Evolutionary conservation across 768 basidiomycete genomes (phyloP), one percentile per base, ranked within the genome.

Genomic region (Lactarius quietus): DNA sequence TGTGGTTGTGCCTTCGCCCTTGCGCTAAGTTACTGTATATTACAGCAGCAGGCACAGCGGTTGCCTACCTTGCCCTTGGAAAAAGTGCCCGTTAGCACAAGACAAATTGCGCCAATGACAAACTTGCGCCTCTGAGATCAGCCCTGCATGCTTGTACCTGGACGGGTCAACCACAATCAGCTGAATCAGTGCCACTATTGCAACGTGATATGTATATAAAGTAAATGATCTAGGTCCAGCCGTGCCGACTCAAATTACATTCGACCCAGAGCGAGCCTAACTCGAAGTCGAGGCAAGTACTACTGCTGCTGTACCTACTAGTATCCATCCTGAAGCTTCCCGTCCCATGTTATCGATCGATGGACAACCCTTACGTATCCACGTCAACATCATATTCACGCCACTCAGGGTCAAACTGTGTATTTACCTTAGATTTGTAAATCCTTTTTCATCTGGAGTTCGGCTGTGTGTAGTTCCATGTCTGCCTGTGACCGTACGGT

Each of bases 351-450:
- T 4, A 29, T 57, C 18, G 55, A 39, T 45, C 31, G 26, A 4
- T 17, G 41, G 45, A 18, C 23, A 35, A 62, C 23, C 51, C 8
- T 23, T 31, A 52, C 45, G 28, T n/a, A 15, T 15, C 35, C 51
- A 2, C 1, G 17, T 61, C 17, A 61, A 35, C 15, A n/a, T 8
- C n/a, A 2, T 8, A 33, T 17, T 3, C 26, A 61, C 17, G 18
- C 28, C 23, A 61, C 3, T 29, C 33, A 8, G 38, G 18, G 20
- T 35, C n/a, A 39, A 48, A 57, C 60, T 17, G 20, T 4, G 33
- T 33, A n/a, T 36, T 57, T 38, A 66, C 65, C 65, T 66, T 53
- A 66, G 28, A 66, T 66, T 26, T 66, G 65, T 20, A 66, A 62
- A 43, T 66, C 65, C 33, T 54, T 62, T 39, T 66, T 66, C 65